Evolutionary conservation across 768 basidiomycete species (phyloP).

Genomic region (Mycena galericulata): DNA sequence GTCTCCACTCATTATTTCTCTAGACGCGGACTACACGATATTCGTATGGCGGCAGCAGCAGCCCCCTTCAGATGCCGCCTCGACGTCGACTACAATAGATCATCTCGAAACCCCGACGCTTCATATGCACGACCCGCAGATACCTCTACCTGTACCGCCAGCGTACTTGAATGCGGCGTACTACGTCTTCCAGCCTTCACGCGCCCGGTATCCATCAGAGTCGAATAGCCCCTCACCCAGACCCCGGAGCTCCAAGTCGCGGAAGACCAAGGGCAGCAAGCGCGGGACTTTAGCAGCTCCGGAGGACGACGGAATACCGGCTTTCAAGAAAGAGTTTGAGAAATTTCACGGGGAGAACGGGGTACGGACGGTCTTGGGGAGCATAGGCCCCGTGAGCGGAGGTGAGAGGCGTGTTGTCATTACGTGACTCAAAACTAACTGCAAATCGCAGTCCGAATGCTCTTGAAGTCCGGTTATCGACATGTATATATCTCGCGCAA

Average conservation of each 20-base stretch:
- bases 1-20: background rate
- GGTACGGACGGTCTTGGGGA: conserved; percentile 91
- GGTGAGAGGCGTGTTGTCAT: too few relatives aligned
- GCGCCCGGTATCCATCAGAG: conserved; percentile 42
- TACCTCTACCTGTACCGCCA: conserved; percentile 68
- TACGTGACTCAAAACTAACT: too few relatives aligned
- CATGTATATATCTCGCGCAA: conserved; percentile 96
- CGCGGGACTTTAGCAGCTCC: conserved; percentile 40
- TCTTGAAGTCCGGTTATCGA: conserved; percentile 90
- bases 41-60: conserved; percentile 80
- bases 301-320: conserved; percentile 64
- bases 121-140: conserved; percentile 71
- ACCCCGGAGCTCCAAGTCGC: conserved; percentile 52
- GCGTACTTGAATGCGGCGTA: conserved; percentile 79
- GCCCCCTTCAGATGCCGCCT: conserved; percentile 38
- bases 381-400: conserved; percentile 95
- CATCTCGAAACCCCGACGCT: conserved; percentile 60
- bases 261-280: conserved; percentile 55
- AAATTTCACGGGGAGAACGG: conserved; percentile 93
- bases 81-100: conserved; percentile 39
- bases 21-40: conserved; percentile 90
- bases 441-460: conserved; percentile 80
- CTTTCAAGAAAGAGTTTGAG: conserved; percentile 82
- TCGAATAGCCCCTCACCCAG: conserved; percentile 52
- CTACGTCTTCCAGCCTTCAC: conserved; percentile 70